These are phyloP conservation scores for Capsella bursapastoris DNA, from an alignment of 345 rosid species.

Conservation along the genomic window DNA sequence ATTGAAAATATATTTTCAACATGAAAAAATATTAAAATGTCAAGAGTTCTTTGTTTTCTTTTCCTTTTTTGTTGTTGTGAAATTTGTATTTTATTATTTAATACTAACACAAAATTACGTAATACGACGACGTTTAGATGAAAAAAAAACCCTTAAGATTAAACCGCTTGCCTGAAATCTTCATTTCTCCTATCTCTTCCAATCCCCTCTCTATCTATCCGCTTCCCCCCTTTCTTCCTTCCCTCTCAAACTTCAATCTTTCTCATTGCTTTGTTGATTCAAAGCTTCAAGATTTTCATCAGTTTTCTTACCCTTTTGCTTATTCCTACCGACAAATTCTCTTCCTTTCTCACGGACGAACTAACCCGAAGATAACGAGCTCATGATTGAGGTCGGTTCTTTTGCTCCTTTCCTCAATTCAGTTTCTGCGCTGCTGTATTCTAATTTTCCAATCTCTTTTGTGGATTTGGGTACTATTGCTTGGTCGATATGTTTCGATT, in stretches of 20 bases:
- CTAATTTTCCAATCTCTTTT: neutral
- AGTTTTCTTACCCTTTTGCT: conserved; percentile 7
- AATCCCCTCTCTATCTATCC: conserved; percentile 40
- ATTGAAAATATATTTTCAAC: too few species aligned
- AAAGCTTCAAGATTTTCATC: conserved; percentile 1
- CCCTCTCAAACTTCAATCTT: conserved; percentile 24
- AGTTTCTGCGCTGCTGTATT: neutral
- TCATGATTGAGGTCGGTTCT: conserved; percentile 46
- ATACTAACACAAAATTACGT: too few species aligned
- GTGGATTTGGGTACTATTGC: neutral
- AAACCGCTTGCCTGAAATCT: conserved; percentile 39
- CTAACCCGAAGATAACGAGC: conserved; percentile 33
- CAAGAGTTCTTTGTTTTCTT: too few species aligned
- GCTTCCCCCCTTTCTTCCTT: conserved; percentile 5
- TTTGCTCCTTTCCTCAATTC: conserved; percentile 1
- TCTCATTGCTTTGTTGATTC: conserved; percentile 17
- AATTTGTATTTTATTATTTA: too few species aligned
- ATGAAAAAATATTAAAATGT: too few species aligned
- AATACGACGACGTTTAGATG: conserved; percentile 27
- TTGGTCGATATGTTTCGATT: neutral
- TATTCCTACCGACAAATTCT: neutral
- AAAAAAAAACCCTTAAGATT: neutral
- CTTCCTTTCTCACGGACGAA: conserved; percentile 6
- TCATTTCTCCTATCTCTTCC: conserved; percentile 26
- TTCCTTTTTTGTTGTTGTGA: neutral